phyloP scores from a whole-genome alignment of 805 yeast genomes.

The Starmera dryadoides region DNA sequence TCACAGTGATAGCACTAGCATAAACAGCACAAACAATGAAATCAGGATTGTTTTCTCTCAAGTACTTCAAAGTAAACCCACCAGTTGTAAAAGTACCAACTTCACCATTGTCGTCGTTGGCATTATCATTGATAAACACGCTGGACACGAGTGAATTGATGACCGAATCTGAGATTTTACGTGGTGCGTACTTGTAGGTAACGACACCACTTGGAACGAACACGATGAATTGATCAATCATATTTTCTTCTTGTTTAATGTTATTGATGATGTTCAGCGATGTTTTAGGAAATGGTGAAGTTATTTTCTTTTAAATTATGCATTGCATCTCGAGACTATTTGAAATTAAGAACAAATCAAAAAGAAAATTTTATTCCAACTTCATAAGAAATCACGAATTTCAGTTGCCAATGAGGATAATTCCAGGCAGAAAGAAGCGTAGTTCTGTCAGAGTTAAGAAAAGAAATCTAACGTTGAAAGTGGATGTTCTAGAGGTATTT shows the following conservation, averaged over 20 bases:
- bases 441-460: too few species aligned
- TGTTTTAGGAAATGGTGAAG: too few species aligned
- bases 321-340: too few species aligned
- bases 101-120: constrained; percentile 15
- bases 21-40: constrained; percentile 37
- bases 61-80: constrained; percentile 38
- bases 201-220: constrained; percentile 49
- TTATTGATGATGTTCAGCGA: neutral
- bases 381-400: too few species aligned
- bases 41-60: constrained; percentile 33
- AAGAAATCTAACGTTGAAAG: too few species aligned
- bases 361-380: too few species aligned
- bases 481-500: too few species aligned
- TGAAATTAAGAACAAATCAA: too few species aligned
- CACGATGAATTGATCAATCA: constrained; percentile 43
- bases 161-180: constrained; percentile 30
- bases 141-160: constrained; percentile 43
- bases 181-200: constrained; percentile 37
- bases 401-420: too few species aligned
- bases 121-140: constrained; percentile 34
- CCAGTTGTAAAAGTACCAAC: constrained; percentile 25
- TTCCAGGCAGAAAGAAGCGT: too few species aligned
- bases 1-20: constrained; percentile 28
- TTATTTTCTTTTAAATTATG: too few species aligned
- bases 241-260: constrained; percentile 6